Evolutionary conservation across 768 basidiomycete genomes (phyloP).

Genomic region (Hemileccinum rubropunctum): DNA sequence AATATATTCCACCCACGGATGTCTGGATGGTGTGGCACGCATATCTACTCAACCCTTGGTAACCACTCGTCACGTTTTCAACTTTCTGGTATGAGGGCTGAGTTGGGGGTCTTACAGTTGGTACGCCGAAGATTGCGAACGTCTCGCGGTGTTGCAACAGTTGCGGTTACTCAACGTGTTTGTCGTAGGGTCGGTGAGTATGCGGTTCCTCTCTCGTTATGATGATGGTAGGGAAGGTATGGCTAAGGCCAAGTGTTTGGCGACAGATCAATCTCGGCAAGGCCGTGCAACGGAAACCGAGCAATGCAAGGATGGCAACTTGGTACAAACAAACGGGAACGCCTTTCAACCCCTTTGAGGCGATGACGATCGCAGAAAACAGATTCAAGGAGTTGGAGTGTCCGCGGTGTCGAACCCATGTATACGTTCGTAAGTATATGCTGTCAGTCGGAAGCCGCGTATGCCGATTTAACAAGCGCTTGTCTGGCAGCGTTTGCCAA

Average conservation of each 20-base stretch:
- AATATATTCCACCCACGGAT: conserved; percentile 35
- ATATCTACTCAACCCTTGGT: conserved; percentile 39
- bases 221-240: not conserved
- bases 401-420: conserved; percentile 32
- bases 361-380: conserved; percentile 22
- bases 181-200: conserved; percentile 30
- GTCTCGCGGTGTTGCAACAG: conserved; percentile 23
- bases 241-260: not conserved
- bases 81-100: not conserved
- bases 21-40: conserved; percentile 45
- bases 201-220: not conserved
- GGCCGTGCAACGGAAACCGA: conserved; percentile 13
- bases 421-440: conserved; percentile 32
- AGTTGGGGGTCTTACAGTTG: conserved; percentile 19
- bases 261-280: conserved; percentile 27
- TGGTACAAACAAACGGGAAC: conserved; percentile 28
- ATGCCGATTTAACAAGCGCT: not conserved
- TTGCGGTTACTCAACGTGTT: conserved; percentile 26
- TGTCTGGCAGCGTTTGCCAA: conserved; percentile 39
- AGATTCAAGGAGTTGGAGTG: conserved; percentile 31
- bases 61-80: not conserved
- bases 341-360: conserved; percentile 36
- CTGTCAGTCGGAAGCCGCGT: not conserved
- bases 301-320: conserved; percentile 10
- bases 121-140: conserved; percentile 34